These are phyloP conservation scores for Dittrichia graveolens DNA, from an alignment of 129 eudicot species.

Conservation along the genomic window DNA sequence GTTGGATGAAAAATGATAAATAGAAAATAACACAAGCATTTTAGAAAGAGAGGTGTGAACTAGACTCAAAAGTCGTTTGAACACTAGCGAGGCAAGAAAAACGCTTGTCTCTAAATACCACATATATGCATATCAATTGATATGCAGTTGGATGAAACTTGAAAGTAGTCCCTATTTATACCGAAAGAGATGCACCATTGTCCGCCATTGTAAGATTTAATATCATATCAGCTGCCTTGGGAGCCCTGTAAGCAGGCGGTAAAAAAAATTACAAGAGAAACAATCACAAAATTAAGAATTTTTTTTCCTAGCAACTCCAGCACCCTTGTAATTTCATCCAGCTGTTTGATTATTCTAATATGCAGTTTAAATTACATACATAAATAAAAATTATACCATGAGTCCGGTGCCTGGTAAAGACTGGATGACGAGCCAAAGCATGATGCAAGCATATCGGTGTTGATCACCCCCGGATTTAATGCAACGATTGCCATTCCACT, in stretches of 20 bases:
- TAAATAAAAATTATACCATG: slow-evolving; percentile 55
- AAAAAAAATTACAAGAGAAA: neutral
- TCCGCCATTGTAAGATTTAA: slow-evolving; percentile 80
- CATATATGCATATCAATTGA: slow-evolving; percentile 1
- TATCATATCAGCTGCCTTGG: slow-evolving; percentile 94
- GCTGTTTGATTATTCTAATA: neutral
- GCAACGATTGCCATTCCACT: slow-evolving; percentile 85
- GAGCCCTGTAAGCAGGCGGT: slow-evolving; percentile 64
- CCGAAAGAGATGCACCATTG: slow-evolving; percentile 94
- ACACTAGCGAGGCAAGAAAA: neutral
- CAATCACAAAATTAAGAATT: slow-evolving; percentile 7
- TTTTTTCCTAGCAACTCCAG: neutral
- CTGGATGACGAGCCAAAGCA: slow-evolving; percentile 87
- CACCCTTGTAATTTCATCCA: neutral
- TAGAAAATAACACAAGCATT: neutral
- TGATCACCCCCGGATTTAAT: slow-evolving; percentile 86
- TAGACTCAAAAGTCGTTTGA: neutral
- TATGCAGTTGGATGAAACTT: neutral
- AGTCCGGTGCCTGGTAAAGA: slow-evolving; percentile 75
- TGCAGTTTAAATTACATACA: neutral
- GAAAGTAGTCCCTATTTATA: slow-evolving; percentile 31
- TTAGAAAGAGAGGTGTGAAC: slow-evolving; percentile 14
- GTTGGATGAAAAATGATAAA: neutral
- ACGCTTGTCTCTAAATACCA: neutral
- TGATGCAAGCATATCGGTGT: slow-evolving; percentile 93